Evolutionary conservation across 1,284 basidiomycete species (phyloP), one percentile per base, ranked within the genome.

Genomic region (Coniferiporia weirii): DNA sequence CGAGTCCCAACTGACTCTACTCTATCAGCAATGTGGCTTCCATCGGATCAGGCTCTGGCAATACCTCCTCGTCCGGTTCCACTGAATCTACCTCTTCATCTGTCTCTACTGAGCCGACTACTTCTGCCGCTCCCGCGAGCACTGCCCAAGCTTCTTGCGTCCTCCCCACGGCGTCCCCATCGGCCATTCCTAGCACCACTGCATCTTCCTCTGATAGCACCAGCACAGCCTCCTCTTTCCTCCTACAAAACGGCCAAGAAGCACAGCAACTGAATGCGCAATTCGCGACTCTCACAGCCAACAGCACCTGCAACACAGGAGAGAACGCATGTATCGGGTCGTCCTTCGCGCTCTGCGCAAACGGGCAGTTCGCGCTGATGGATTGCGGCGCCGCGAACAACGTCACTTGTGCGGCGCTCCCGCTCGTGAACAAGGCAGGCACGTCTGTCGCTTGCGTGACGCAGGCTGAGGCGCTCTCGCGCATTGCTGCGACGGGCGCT

Each of bases 371-470:
- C 71, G 57, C 55, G 0, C 46, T 76, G 52, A 73, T 71, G 12
- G 63, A 68, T 4, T 85, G 83, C 69, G 59, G 73, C 5, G 64
- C 63, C 17, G 40, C 57, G 12, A 38, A 17, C 15, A 73, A 69
- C 17, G 69, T 72, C 3, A 68, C 66, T 12, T 85, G 83, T 67
- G 73, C 76, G 57, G 80, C 80, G 1, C 74, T 84, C 34, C 83
- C 83, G 0, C 71, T 81, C 45, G 75, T 81, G 27, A 78, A 79
- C 65, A 75, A 73, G 59, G 65, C 75, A 17, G 82, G 82, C 19
- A 80, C 79, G 0, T 75, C 70, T 62, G 62, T 83, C 46, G 64
- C 71, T 43, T 85, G 83, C 66, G 76, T 77, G 49, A 74, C 72
- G 3, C 50, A 72, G 55, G 66, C 58, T 3, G 79, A 80, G 65